A percentile compares a stretch with the other conserved stretches of the same genome.
phyloP scores from a whole-genome alignment of 2,329 filamentous ascomycete genomes.

The Fusarium denticulatum region DNA sequence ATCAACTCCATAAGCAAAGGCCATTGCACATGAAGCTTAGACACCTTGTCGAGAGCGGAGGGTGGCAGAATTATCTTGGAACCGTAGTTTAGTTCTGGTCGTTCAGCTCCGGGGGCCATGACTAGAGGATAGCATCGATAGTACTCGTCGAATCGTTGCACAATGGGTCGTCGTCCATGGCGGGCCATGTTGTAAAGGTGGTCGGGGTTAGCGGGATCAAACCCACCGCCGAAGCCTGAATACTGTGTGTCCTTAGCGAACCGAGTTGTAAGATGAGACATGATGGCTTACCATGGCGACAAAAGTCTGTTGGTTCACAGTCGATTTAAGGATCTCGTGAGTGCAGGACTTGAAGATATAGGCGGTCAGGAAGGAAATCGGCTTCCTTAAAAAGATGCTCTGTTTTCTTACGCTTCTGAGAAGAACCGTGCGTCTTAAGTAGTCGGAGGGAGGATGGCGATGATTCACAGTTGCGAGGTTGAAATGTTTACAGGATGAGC shows the following conservation, averaged over 20 bases:
- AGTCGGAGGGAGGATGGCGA: background rate
- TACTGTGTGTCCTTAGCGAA: conserved; percentile 36
- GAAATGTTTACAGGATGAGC: conserved; percentile 17
- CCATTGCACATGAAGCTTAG: conserved; percentile 94
- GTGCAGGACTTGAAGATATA: background rate
- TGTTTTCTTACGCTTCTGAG: background rate
- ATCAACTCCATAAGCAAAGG: conserved; percentile 96
- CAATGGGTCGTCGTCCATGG: conserved; percentile 58
- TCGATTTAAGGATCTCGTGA: conserved; percentile 13
- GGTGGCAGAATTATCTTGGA: conserved; percentile 98
- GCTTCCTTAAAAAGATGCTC: background rate
- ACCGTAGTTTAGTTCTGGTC: conserved; percentile 91
- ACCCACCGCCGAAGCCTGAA: conserved; percentile 55
- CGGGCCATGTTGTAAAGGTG: conserved; percentile 61
- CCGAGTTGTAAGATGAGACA: background rate
- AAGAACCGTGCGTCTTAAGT: background rate
- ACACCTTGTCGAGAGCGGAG: conserved; percentile 95
- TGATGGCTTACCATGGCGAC: conserved; percentile 36
- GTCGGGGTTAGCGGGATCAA: conserved; percentile 59
- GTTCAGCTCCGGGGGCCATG: conserved; percentile 91
- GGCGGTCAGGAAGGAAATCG: conserved; percentile 30
- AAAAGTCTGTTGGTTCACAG: background rate
- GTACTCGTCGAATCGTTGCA: conserved; percentile 95
- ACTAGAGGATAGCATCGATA: conserved; percentile 96
- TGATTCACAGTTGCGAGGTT: background rate